Conservation (phyloP, 768 basidiomycete genomes). For the Daedaleopsis nitida region DNA sequence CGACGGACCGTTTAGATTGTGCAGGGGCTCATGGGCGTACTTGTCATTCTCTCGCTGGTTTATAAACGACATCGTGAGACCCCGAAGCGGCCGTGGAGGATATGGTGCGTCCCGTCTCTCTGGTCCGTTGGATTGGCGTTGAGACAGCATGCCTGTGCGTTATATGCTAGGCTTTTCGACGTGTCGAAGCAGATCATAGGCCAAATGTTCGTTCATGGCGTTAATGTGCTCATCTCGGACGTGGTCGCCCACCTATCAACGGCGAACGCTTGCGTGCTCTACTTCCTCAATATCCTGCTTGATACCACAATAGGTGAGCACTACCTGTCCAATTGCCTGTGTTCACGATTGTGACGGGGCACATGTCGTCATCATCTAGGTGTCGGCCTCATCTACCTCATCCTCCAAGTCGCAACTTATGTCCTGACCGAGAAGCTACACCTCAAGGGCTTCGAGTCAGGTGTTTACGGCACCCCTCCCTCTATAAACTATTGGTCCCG, state of each 20-base stretch:
- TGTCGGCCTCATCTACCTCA: slow-evolving; percentile 78
- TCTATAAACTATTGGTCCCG: slow-evolving; percentile 69
- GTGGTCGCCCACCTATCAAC: slow-evolving; percentile 67
- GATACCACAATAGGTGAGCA: slow-evolving; percentile 86
- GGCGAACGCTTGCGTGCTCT: slow-evolving; percentile 87
- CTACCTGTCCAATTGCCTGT: neutral
- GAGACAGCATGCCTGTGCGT: neutral
- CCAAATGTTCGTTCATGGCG: slow-evolving; percentile 77
- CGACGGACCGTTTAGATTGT: slow-evolving; percentile 52
- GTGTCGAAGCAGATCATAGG: slow-evolving; percentile 91
- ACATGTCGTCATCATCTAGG: slow-evolving; percentile 44
- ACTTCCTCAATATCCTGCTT: slow-evolving; percentile 90
- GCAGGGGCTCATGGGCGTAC: slow-evolving; percentile 85
- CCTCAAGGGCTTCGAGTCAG: slow-evolving; percentile 80
- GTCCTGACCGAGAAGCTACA: slow-evolving; percentile 63
- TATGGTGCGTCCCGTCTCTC: slow-evolving; percentile 61
- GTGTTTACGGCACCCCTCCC: slow-evolving; percentile 88
- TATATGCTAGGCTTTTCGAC: slow-evolving; percentile 75
- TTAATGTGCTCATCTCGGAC: slow-evolving; percentile 80
- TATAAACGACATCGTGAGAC: slow-evolving; percentile 88
- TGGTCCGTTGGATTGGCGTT: neutral
- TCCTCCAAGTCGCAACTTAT: slow-evolving; percentile 64
- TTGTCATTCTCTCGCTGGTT: slow-evolving; percentile 86
- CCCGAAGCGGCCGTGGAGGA: slow-evolving; percentile 86
- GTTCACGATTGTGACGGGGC: neutral